phyloP scores from a whole-genome alignment of 306 rosid genomes.

The Malus asiatica region DNA sequence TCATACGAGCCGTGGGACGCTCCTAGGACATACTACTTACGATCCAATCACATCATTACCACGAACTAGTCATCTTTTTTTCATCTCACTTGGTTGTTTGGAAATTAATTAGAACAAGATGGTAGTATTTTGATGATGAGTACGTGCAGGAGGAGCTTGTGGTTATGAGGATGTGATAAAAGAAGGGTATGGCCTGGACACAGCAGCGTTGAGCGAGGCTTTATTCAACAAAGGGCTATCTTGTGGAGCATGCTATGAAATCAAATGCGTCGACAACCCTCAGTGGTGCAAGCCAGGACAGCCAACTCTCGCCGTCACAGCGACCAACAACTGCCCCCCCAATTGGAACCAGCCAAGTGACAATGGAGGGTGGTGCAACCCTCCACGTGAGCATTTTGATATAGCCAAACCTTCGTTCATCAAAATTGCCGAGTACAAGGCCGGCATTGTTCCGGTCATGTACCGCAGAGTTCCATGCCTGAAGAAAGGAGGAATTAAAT shows the following conservation, averaged over 20 bases:
- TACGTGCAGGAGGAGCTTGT: constrained; percentile 64
- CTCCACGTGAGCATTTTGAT: constrained; percentile 68
- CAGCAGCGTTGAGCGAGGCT: constrained; percentile 57
- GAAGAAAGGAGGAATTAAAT: constrained; percentile 56
- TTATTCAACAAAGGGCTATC: constrained; percentile 50
- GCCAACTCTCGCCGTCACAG: constrained; percentile 47
- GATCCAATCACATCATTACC: neutral
- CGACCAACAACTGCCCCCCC: constrained; percentile 68
- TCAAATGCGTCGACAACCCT: constrained; percentile 40
- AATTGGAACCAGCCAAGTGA: constrained; percentile 21
- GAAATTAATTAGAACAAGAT: too few relatives aligned
- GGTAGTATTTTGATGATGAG: neutral
- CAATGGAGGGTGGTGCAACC: constrained; percentile 91
- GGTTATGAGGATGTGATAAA: constrained; percentile 66
- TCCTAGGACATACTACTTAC: too few relatives aligned
- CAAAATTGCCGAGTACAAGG: constrained; percentile 41
- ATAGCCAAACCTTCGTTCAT: constrained; percentile 58
- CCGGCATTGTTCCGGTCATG: constrained; percentile 53
- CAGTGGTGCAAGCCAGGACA: constrained; percentile 49
- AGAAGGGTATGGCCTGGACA: constrained; percentile 63
- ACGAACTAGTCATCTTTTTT: neutral
- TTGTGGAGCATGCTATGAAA: constrained; percentile 75
- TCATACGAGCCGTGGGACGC: too few relatives aligned
- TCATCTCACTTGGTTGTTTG: neutral
- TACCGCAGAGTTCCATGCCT: constrained; percentile 71